Percentiles rank a stretch among this genome's conserved stretches.
phyloP scores from a whole-genome alignment of 2,329 filamentous ascomycete species.

The Cercospora sp. region DNA sequence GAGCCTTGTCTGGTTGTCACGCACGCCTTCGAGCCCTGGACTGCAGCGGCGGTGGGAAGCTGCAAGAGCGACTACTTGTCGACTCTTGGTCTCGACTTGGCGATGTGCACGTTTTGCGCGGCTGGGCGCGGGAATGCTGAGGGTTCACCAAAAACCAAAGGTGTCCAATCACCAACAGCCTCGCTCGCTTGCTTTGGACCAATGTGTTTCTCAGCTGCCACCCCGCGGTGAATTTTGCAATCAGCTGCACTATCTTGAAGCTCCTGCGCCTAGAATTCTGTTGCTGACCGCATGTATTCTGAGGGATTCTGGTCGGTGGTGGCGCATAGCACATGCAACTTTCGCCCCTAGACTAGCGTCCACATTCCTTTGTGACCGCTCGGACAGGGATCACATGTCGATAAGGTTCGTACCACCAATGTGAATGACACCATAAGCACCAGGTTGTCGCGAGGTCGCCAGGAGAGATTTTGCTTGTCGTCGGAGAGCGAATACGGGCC shows the following conservation, averaged over 20 bases:
- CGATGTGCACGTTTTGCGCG: constrained; percentile 4
- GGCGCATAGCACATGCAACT: constrained; percentile 11
- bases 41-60: neutral
- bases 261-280: neutral
- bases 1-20: constrained; percentile 5
- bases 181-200: neutral
- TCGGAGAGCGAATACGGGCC: neutral
- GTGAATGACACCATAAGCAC: constrained; percentile 3
- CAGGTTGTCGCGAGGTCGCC: neutral
- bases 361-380: neutral
- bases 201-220: neutral
- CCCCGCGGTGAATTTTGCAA: neutral
- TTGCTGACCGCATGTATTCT: neutral
- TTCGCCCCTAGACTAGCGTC: constrained; percentile 2
- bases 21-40: constrained; percentile 6
- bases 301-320: constrained; percentile 7
- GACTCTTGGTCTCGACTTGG: constrained; percentile 15
- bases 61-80: neutral
- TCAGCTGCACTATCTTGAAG: constrained; percentile 2
- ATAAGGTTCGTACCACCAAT: neutral
- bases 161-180: neutral
- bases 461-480: neutral
- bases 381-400: constrained; percentile 3
- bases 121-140: neutral
- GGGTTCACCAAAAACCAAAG: neutral